Base-by-base conservation (phyloP, 768 basidiomycete genomes). In the Candolleomyces aberdarensis region DNA sequence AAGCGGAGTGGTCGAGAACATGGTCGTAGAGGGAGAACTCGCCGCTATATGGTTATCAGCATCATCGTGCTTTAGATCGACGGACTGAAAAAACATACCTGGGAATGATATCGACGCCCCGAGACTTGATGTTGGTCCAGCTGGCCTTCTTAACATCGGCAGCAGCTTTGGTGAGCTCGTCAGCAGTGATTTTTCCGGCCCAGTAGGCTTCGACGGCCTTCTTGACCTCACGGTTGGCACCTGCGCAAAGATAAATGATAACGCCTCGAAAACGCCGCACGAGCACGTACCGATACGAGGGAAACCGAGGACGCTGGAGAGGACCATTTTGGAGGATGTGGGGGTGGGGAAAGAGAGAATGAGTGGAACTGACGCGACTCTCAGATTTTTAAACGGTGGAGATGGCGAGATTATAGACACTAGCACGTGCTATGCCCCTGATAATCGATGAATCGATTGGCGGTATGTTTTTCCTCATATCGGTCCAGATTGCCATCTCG, bases 1-100 rank as follows among this genome's bases (percentile, higher is more conserved):
- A 88, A 63, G 89, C 86, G 64, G 94, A 94, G 79, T 96, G 94
- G 79, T 98, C 96, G 70, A 98, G 88, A 74, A 98, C 93, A 75
- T 98, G 96, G 78, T 98, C 96, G 76, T 98, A 99, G 63, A 99
- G 87, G 39, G 97, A 91, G 77, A 99, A 99, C 73, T 98, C 97
- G 70, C 96, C 96, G 70, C 97, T 99, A 69, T 52, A 66, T 53
- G 56, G 61, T 56, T 47, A 61, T 62, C 60, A 63, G 48, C 14
- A 66, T 63, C 57, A 61, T 49, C 59, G 62, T 59, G 58, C 52
- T 48, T 13, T 59, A 41, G 39, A 40, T 53, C 56, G 56, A 70
- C 66, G 60, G 65, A 65, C 61, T 50, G 40, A 44, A 56, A 53
- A 56, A 54, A 65, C 84, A 59, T 64, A 96, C 96, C 94, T 96